A percentile compares a stretch with the other conserved stretches of the same genome.
Evolutionary conservation across 352 stramenopile genomes (phyloP).

Genomic region (Phytophthora sansomeana): DNA sequence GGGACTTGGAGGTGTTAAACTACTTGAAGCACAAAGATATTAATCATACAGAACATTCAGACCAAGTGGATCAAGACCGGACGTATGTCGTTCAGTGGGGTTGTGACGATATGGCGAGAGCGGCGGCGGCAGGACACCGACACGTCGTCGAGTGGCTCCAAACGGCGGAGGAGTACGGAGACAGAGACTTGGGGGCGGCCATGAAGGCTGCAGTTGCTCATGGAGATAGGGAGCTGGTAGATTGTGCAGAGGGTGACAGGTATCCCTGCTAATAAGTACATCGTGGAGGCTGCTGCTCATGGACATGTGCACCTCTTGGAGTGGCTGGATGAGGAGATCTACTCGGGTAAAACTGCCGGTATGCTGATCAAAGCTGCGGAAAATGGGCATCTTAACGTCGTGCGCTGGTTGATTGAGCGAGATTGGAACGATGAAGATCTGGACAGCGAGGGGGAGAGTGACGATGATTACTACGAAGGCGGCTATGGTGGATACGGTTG

Average conservation of each 20-base stretch:
- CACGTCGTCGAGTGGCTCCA: conserved; percentile 1
- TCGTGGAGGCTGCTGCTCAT: not conserved
- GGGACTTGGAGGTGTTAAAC: not conserved
- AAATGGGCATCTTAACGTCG: not conserved
- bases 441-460: not conserved
- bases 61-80: too few relatives aligned
- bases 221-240: not conserved
- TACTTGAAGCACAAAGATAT: not conserved
- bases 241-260: not conserved
- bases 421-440: conserved; percentile 2
- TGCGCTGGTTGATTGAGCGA: conserved; percentile 8
- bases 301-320: conserved; percentile 1
- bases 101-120: conserved; percentile 1
- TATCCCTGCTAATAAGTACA: not conserved
- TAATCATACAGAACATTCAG: not conserved
- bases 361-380: not conserved
- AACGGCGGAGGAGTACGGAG: not conserved
- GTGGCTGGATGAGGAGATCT: not conserved
- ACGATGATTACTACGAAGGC: not conserved
- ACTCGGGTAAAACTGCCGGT: not conserved
- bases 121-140: not conserved
- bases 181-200: not conserved
- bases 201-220: not conserved
- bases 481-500: not conserved
- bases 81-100: not conserved